Conservation (phyloP, 163 green algal species). For the Scenedesmus sp. region DNA sequence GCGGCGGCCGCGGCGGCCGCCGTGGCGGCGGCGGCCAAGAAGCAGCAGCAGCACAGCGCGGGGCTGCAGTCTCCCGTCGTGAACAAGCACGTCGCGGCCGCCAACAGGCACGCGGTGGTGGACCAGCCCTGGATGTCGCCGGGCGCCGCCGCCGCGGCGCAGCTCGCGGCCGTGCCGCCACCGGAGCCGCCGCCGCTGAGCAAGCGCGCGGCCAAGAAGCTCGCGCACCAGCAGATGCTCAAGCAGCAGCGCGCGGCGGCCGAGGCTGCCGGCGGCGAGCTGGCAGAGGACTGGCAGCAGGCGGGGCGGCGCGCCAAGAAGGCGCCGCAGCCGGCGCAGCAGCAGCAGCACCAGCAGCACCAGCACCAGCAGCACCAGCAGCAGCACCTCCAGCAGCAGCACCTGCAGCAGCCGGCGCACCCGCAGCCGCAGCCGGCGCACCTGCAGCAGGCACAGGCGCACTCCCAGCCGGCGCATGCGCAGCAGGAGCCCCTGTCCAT, state of each 20-base stretch:
- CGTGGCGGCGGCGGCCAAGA: too few species aligned
- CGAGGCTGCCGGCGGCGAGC: neutral
- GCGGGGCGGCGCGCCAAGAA: conserved; percentile 12
- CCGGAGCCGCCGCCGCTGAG: neutral
- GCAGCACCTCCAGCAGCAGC: conserved; percentile 12
- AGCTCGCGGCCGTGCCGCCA: too few species aligned
- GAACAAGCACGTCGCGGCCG: conserved; percentile 25
- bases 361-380: conserved; percentile 1
- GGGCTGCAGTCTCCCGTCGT: conserved; percentile 6
- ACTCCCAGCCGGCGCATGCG: neutral
- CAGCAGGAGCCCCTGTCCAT: neutral
- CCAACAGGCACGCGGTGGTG: conserved; percentile 2
- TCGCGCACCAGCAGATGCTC: conserved; percentile 28
- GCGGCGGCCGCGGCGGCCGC: neutral
- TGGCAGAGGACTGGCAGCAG: conserved; percentile 29
- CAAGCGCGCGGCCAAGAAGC: conserved; percentile 37
- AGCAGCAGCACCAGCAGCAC: neutral
- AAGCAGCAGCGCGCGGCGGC: conserved; percentile 21
- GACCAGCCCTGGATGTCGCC: conserved; percentile 27
- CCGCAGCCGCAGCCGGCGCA: neutral
- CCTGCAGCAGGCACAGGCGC: conserved; percentile 6
- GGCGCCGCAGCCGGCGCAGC: neutral
- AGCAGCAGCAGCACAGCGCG: too few species aligned
- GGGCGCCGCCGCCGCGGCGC: conserved; percentile 11
- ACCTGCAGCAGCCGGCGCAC: neutral